Conservation (phyloP, 1,284 basidiomycete species). For the Cystobasidium slooffiae region DNA sequence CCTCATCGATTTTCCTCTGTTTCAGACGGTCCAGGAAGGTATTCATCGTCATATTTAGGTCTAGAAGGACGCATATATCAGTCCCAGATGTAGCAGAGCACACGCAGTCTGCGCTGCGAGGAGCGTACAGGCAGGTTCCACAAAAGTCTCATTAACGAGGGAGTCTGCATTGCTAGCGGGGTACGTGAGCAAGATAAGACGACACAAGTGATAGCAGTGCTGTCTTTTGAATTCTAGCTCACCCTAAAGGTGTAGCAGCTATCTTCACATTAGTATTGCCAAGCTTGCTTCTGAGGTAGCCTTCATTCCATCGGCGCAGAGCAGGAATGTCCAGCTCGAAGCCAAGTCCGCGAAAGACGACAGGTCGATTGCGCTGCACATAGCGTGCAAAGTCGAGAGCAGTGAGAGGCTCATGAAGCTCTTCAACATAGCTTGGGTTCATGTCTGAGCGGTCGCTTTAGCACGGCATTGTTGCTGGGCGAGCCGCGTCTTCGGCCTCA, state of each 20-base stretch:
- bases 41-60: constrained; percentile 43
- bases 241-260: constrained; percentile 75
- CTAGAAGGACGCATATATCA: constrained; percentile 18
- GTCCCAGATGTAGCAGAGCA: not conserved
- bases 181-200: not conserved
- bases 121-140: constrained; percentile 65
- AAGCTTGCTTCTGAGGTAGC: constrained; percentile 66
- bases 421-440: constrained; percentile 67
- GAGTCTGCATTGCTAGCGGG: constrained; percentile 72
- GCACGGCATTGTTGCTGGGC: not conserved
- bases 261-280: constrained; percentile 67
- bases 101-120: not conserved
- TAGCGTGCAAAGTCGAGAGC: constrained; percentile 74
- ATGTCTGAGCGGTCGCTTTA: constrained; percentile 61
- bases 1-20: constrained; percentile 46
- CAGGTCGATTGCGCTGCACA: constrained; percentile 74
- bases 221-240: not conserved
- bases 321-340: constrained; percentile 58
- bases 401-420: constrained; percentile 64
- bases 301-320: constrained; percentile 64
- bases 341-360: constrained; percentile 61
- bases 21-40: constrained; percentile 35
- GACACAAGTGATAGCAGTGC: no score
- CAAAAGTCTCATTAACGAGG: constrained; percentile 73
- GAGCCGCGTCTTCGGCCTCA: constrained; percentile 31